Conservation (phyloP, 768 basidiomycete genomes). For the Pulveroboletus ravenelii region DNA sequence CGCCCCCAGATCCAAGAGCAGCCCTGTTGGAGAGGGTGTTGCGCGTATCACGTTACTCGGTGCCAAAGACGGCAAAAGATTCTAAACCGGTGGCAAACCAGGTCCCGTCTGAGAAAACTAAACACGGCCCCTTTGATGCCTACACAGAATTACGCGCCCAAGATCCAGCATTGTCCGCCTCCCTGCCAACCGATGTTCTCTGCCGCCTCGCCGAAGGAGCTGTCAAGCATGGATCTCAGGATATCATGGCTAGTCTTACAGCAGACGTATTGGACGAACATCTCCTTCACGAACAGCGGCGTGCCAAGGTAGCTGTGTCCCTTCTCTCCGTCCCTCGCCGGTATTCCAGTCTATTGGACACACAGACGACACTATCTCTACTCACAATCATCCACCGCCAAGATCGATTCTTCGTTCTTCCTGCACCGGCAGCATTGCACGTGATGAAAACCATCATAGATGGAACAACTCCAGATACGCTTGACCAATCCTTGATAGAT, state of each 20-base stretch:
- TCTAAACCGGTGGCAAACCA: constrained; percentile 8
- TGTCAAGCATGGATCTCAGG: constrained; percentile 26
- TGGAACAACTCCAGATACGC: constrained; percentile 6
- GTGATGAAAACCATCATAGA: constrained; percentile 22
- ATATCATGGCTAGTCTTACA: constrained; percentile 36
- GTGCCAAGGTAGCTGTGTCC: constrained; percentile 22
- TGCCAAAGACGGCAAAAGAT: constrained; percentile 17
- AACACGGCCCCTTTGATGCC: constrained; percentile 26
- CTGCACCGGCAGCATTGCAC: constrained; percentile 13
- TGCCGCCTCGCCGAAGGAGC: constrained; percentile 29
- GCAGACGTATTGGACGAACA: constrained; percentile 36
- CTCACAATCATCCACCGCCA: constrained; percentile 17
- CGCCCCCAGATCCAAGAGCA: constrained; percentile 5
- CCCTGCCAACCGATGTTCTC: constrained; percentile 27
- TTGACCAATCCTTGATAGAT: constrained; percentile 22
- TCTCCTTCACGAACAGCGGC: constrained; percentile 17
- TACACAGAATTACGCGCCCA: constrained; percentile 25
- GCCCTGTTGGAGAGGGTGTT: constrained; percentile 24
- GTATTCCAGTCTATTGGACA: constrained; percentile 17
- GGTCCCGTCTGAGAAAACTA: constrained; percentile 10
- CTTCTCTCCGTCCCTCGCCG: constrained; percentile 24
- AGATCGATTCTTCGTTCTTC: constrained; percentile 9
- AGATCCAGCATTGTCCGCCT: constrained; percentile 18
- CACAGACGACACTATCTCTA: constrained; percentile 20
- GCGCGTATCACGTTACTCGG: constrained; percentile 25